Evolutionary conservation across 768 basidiomycete species (phyloP).

Genomic region (Boletus rex-veris): DNA sequence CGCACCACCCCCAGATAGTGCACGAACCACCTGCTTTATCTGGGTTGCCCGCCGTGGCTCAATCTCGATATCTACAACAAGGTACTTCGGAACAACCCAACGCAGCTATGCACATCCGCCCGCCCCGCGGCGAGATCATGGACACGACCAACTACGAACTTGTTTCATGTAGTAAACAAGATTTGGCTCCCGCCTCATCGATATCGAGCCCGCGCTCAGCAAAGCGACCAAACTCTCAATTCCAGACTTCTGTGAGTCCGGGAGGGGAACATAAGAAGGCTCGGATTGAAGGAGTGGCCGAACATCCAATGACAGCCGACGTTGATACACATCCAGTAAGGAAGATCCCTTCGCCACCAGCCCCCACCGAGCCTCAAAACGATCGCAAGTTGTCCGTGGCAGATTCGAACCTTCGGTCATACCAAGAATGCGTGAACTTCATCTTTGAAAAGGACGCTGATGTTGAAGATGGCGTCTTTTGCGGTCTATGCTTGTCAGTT

Average conservation of each 20-base stretch:
- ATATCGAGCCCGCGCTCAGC: slow-evolving; percentile 1
- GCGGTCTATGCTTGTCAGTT: slow-evolving; percentile 53
- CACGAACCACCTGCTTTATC: slow-evolving; percentile 3
- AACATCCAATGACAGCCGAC: neutral
- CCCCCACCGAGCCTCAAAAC: neutral
- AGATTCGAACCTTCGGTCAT: slow-evolving; percentile 32
- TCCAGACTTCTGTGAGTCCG: slow-evolving; percentile 2
- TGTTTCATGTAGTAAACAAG: neutral
- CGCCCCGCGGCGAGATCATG: neutral
- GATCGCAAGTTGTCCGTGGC: neutral
- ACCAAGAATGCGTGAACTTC: slow-evolving; percentile 40
- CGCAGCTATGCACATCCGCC: neutral
- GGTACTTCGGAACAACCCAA: slow-evolving; percentile 1
- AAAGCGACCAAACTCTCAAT: slow-evolving; percentile 19
- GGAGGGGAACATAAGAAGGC: slow-evolving; percentile 18
- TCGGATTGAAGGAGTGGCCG: slow-evolving; percentile 13
- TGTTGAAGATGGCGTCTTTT: slow-evolving; percentile 32
- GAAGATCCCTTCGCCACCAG: neutral
- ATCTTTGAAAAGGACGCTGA: slow-evolving; percentile 35
- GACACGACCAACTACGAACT: slow-evolving; percentile 1
- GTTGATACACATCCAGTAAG: neutral
- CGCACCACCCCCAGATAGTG: neutral
- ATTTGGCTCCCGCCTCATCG: neutral
- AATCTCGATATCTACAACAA: neutral
- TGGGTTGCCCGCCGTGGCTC: slow-evolving; percentile 1